Evolutionary conservation across 2,329 filamentous ascomycete genomes (phyloP), one percentile per base, ranked within the genome.

Genomic region (Colletotrichum navitas): DNA sequence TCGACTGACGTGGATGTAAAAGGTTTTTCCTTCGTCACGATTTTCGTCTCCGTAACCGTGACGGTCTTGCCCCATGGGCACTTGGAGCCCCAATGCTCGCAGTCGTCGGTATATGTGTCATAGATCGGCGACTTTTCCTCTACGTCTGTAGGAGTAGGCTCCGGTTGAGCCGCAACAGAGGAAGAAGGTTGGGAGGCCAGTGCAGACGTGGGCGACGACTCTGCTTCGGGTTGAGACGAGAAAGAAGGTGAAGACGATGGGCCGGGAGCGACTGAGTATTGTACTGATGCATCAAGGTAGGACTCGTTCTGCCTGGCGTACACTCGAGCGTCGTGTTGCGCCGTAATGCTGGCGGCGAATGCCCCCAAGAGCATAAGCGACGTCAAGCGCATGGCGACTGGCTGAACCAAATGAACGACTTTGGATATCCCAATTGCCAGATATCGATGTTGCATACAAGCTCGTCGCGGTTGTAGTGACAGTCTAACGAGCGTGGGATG

Each of bases 401-500:
- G 29, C 49, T 66, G 56, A 36, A 49, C 39, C 51, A 47, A 72
- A 63, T 51, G 55, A 70, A 16, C 14, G 61, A 45, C 39, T 51
- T 47, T 51, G n/a, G n/a, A 16, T 71, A 54, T 49, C 62, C 56
- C 39, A 52, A 55, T 26, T 45, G 8, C 34, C 62, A 32, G 41
- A 21, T 39, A 26, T 66, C 70, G 71, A 71, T 49, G 39, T 29
- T 51, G 47, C 51, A 36, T 52, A 49, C 61, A 66, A 59, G 59
- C 45, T 63, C 43, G 68, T n/a, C 43, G 64, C 32, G 43, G 29
- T 43, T 65, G 62, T 61, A 56, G 59, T 39, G 12, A 59, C 32
- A 14, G 26, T 41, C 67, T 62, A 72, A 66, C 66, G 56, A 72
- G 43, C 58, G 70, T 72, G 55, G 66, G 66, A 71, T 62, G 61